These are phyloP conservation scores for Bryoerythrophyllum caledonicum DNA, from an alignment of 225 moss, liverwort and hornwort genomes.

Conservation along the genomic window DNA sequence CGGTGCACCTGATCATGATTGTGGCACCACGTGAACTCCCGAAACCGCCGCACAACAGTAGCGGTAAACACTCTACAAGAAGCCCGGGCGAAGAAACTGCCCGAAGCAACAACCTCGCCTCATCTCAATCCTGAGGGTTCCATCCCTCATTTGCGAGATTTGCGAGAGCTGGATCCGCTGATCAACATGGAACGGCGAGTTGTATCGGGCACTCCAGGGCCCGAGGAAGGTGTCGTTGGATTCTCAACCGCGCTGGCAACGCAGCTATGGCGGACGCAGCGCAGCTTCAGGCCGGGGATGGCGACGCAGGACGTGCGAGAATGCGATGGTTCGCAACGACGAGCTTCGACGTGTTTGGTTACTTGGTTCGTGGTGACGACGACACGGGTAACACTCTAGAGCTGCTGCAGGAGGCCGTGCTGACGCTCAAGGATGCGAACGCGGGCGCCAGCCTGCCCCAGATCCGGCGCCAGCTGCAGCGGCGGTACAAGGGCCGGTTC, in stretches of 20 bases:
- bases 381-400: too few relatives aligned
- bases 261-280: too few relatives aligned
- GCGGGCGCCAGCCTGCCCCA: too few relatives aligned
- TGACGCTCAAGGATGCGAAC: too few relatives aligned
- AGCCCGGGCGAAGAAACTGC: background rate
- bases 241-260: background rate
- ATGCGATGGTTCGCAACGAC: background rate
- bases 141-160: background rate
- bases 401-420: too few relatives aligned
- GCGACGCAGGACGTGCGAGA: background rate
- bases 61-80: too few relatives aligned
- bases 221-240: background rate
- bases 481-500: too few relatives aligned
- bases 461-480: too few relatives aligned
- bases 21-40: too few relatives aligned
- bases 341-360: background rate
- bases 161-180: background rate
- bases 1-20: too few relatives aligned
- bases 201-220: background rate
- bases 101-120: too few relatives aligned
- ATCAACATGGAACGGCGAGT: background rate
- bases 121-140: background rate
- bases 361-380: background rate
- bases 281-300: background rate
- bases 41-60: too few relatives aligned